These are phyloP conservation scores for Penicillium steckii DNA, from an alignment of 495 filamentous ascomycete species.

Conservation along the genomic window DNA sequence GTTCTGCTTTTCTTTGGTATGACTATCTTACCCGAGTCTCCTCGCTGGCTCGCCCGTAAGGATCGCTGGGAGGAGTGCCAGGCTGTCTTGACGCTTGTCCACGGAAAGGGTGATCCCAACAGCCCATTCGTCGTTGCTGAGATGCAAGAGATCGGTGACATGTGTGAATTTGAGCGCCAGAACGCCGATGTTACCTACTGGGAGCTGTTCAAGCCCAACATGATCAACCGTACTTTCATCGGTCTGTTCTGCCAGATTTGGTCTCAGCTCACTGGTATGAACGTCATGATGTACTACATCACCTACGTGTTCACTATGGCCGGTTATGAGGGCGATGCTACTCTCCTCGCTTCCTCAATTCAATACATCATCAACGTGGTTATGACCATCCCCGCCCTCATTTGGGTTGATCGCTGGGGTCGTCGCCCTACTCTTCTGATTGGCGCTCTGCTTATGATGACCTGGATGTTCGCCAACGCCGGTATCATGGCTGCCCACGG, in stretches of 20 bases:
- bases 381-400: slow-evolving; percentile 51
- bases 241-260: slow-evolving; percentile 80
- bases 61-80: slow-evolving; percentile 74
- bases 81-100: slow-evolving; percentile 63
- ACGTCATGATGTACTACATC: slow-evolving; percentile 67
- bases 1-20: slow-evolving; percentile 63
- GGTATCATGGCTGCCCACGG: slow-evolving; percentile 57
- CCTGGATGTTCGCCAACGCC: slow-evolving; percentile 67
- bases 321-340: slow-evolving; percentile 31
- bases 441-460: slow-evolving; percentile 66
- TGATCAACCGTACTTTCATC: slow-evolving; percentile 70
- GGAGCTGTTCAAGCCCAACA: slow-evolving; percentile 65
- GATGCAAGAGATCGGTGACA: slow-evolving; percentile 66
- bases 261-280: slow-evolving; percentile 83
- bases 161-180: slow-evolving; percentile 65
- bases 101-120: slow-evolving; percentile 64
- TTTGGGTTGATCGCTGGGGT: slow-evolving; percentile 62
- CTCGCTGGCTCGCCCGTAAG: slow-evolving; percentile 74
- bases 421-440: slow-evolving; percentile 61
- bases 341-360: slow-evolving; percentile 63
- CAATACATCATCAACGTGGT: slow-evolving; percentile 65
- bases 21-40: slow-evolving; percentile 72
- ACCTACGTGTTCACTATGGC: slow-evolving; percentile 40
- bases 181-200: slow-evolving; percentile 61
- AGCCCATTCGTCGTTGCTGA: slow-evolving; percentile 63